Conservation (phyloP, 352 stramenopile genomes). For the Pythium rhizo-oryzae region DNA sequence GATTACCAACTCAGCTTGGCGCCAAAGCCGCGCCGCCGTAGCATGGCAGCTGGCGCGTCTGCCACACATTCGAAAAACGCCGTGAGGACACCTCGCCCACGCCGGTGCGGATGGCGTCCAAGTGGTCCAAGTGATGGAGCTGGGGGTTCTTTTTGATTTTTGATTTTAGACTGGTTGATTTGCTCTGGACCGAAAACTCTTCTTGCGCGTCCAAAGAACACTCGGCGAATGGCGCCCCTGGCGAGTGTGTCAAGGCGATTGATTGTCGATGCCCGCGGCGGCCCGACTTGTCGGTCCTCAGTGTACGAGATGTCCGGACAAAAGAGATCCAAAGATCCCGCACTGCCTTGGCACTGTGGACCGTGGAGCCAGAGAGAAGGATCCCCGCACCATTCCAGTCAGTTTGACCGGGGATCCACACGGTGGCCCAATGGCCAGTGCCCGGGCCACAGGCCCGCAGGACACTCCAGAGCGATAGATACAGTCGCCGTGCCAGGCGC, state of each 20-base stretch:
- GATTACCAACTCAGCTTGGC: conserved; percentile 1
- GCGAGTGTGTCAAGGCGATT: neutral
- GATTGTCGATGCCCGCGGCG: neutral
- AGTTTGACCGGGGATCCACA: neutral
- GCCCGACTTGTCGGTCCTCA: neutral
- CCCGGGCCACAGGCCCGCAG: neutral
- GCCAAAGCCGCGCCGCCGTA: neutral
- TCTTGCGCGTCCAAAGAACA: neutral
- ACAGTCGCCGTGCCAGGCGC: neutral
- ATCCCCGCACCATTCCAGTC: neutral
- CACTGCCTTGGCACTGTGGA: neutral
- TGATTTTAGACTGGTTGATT: neutral
- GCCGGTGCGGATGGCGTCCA: neutral
- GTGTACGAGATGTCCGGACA: conserved; percentile 4
- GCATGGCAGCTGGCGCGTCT: neutral
- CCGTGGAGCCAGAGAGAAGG: conserved; percentile 5
- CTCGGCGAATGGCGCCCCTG: neutral
- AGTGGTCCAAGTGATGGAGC: no score
- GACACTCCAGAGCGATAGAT: neutral
- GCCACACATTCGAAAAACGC: conserved; percentile 17
- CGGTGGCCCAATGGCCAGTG: neutral
- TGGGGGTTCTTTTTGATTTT: conserved; percentile 1
- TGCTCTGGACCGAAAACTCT: conserved; percentile 8
- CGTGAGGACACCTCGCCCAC: conserved; percentile 2
- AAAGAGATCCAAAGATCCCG: conserved; percentile 10